These are phyloP conservation scores for Fusarium pseudocircinatum DNA, from an alignment of 2,329 filamentous ascomycete species.

Conservation along the genomic window DNA sequence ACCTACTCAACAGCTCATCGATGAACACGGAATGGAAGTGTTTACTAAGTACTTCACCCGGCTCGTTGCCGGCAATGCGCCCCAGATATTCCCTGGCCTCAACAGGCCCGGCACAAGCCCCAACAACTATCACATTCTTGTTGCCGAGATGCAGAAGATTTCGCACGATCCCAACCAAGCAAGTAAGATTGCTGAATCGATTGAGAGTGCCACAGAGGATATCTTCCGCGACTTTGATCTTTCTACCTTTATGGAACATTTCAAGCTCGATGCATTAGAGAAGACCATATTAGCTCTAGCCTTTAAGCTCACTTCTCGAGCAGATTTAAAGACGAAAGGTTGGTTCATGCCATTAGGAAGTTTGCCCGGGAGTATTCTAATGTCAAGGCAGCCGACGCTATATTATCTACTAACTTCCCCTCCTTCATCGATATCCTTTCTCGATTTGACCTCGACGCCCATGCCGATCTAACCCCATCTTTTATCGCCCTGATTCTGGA, in stretches of 20 bases:
- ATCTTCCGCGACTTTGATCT: conserved; percentile 96
- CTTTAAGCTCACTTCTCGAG: conserved; percentile 83
- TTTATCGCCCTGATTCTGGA: conserved; percentile 86
- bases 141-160: conserved; percentile 87
- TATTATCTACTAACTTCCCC: conserved; percentile 81
- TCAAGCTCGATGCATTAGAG: conserved; percentile 87
- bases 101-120: conserved; percentile 78
- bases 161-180: conserved; percentile 83
- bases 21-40: conserved; percentile 99
- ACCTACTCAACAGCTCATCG: conserved; percentile 73
- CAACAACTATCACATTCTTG: conserved; percentile 85
- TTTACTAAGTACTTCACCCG: conserved; percentile 96
- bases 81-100: conserved; percentile 86
- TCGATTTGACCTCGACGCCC: conserved; percentile 68
- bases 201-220: conserved; percentile 90
- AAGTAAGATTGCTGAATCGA: conserved; percentile 89
- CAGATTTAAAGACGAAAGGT: conserved; percentile 92
- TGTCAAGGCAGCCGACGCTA: conserved; percentile 77
- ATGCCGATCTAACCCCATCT: conserved; percentile 71
- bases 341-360: conserved; percentile 40
- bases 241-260: conserved; percentile 95
- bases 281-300: conserved; percentile 89
- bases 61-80: conserved; percentile 88
- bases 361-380: conserved; percentile 53
- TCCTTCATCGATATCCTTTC: conserved; percentile 82